Evolutionary conservation across 2,329 filamentous ascomycete genomes (phyloP), one percentile per base, ranked within the genome.

Genomic region (Colletotrichum sp.): DNA sequence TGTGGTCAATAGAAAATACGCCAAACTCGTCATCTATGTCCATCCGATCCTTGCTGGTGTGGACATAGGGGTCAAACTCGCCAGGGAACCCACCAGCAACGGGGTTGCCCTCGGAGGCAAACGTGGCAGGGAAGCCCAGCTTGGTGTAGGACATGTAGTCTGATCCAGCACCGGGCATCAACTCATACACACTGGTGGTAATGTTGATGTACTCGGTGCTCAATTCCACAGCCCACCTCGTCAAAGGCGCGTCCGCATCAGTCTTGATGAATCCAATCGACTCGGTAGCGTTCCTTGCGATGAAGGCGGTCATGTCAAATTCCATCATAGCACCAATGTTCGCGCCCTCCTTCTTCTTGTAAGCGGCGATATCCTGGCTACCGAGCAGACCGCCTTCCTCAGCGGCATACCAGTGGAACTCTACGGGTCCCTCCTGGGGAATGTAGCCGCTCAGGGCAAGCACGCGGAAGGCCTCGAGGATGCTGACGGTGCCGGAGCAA

Each of bases 321-420:
- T 95, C 93, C 77, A 95, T 88, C 94, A 95, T 95, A 44, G 93
- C 93, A 78, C 93, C 94, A 79, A 95, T 89, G 65, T 92, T 88
- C 8, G 89, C 89, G 55, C 89, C 88, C 55, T 90, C 86, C 79
- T 91, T 90, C 82, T 92, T 90, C 83, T 95, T 95, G 16, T 90
- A 87, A 60, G 89, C 88, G 83, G 94, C 95, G 80, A 95, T 91
- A 10, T 92, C 93, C 81, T 95, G 93, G 63, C 91, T 77, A 30
- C 86, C 86, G 8, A 87, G 81, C 68, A 96, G 88, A 13, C 94
- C 94, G 18, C 92, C 93, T 81, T 95, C 94, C 81, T 95, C 94
- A 1, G 93, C 94, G n/a, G 91, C 92, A 84, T 95, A 95, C 93
- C 93, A 96, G 82, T 95, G 93, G 83, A 95, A 95, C 84, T 95